Percentiles rank a stretch among this genome's conserved stretches.
Evolutionary conservation across 169 alveolate species (phyloP).

Genomic region (Plasmodium sp.): DNA sequence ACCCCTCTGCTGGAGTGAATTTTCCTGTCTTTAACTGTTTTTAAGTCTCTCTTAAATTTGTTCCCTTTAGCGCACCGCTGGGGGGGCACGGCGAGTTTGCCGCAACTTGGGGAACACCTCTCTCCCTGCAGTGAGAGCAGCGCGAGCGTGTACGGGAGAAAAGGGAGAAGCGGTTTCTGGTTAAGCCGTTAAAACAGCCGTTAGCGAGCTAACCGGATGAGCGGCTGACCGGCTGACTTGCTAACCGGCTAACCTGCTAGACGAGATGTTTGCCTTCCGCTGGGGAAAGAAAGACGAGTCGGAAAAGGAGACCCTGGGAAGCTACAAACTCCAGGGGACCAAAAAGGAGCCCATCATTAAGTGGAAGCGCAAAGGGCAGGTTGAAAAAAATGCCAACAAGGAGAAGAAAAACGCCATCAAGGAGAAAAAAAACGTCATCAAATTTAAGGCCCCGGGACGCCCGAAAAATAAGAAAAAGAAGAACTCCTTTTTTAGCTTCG

Average conservation of each 20-base stretch:
- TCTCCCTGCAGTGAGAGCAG: background rate
- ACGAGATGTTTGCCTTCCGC: background rate
- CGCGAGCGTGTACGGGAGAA: background rate
- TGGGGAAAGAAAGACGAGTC: background rate
- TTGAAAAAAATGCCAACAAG: background rate
- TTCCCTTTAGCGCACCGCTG: background rate
- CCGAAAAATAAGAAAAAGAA: background rate
- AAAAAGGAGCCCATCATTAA: background rate
- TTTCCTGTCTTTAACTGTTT: background rate
- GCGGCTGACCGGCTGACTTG: too few relatives aligned
- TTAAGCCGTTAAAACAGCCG: background rate
- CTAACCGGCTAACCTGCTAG: background rate
- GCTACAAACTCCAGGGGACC: background rate
- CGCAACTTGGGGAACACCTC: background rate
- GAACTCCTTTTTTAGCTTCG: constrained; percentile 2
- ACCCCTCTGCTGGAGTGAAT: background rate
- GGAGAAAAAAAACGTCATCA: background rate
- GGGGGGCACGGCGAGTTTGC: background rate
- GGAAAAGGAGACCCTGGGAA: background rate
- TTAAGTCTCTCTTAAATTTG: background rate
- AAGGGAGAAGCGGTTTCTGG: background rate
- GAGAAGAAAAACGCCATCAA: background rate
- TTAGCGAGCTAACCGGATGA: background rate
- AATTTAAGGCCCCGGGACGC: background rate
- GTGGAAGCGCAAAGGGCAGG: background rate